Evolutionary conservation across 345 rosid genomes (phyloP), one percentile per base, ranked within the genome.

Genomic region (Boechera retrofracta): DNA sequence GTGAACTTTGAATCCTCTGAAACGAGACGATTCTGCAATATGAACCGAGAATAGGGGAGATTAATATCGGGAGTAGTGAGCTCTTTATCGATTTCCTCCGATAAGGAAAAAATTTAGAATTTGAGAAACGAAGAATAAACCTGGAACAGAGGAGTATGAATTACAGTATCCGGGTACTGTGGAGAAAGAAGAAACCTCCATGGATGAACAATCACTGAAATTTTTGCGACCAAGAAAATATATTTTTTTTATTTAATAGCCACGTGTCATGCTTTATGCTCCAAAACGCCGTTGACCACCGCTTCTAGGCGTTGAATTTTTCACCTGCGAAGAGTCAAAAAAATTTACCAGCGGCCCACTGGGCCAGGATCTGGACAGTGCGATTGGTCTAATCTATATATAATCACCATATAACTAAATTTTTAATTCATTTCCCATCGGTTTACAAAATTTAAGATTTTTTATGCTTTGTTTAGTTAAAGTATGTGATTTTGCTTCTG

Each of bases 111-210:
- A 48, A 7, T 36, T 21, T 35, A 10, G 15, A 26, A 63, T 21
- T 21, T 9, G 16, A 11, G 41, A 39, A 35, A 56, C 49, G 32
- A 33, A 73, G 54, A 67, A 71, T 57, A 73, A 76, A 90, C 93
- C 96, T 83, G 77, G 15, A 78, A 71, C 35, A 10, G 87, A 65
- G 73, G 83, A 67, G 38, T 45, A 11, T 28, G 54, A 67, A 75
- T n/a, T 65, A 57, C 56, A 61, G 52, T 66, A 39, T 48, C 61
- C 66, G 52, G 87, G 70, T 45, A 33, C 45, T 13, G 67, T 48
- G 10, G 81, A 61, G 32, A 85, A 73, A 24, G 82, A 83, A 67
- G 83, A 73, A 59, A 82, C 77, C 69, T 87, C 91, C 93, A 90
- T 90, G 4, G 72, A 26, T 41, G 28, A 52, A 39, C 32, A 21